Evolutionary conservation across 148 eudicot species (phyloP), one percentile per base, ranked within the genome.

Genomic region (Cornus controversa): DNA sequence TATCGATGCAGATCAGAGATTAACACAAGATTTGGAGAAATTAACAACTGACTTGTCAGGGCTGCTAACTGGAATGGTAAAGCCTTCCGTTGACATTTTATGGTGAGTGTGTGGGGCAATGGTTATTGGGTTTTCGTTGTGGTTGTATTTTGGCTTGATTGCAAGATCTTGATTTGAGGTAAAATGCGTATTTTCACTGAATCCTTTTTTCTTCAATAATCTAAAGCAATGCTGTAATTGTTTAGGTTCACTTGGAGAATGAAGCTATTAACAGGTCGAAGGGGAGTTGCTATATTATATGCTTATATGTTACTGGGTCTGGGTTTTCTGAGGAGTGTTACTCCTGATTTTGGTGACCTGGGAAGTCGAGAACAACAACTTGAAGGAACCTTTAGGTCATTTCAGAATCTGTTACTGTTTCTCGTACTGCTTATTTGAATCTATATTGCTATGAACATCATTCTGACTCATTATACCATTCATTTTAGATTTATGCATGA

Each of bases 211-310:
- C 27, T 63, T 63, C n/a, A 24, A 23, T 26, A 26, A 77, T 86
- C 66, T 28, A 78, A 77, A 69, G 23, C 72, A 70, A 28, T 68
- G 62, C 34, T 47, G 26, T 23, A 73, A 45, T 24, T 75, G 64
- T 75, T 72, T 84, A 95, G 99, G 99, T 95, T 95, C 91, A 93
- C 99, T 6, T 93, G 97, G 96, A 93, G 99, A 85, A 95, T 95
- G 99, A 93, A 93, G 87, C 80, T 91, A 74, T 81, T 95, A 81
- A 95, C 99, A 47, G 99, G 99, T 54, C 85, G 82, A 72, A 86
- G 99, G 77, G 99, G 99, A 67, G 94, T 95, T 73, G 84, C 91
- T 73, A 86, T 95, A 77, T 84, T 95, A 75, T 95, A 95, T 88
- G 88, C 97, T 36, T 95, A 95, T 81, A 95, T 95, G 99, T 82